phyloP scores from a whole-genome alignment of 2,329 filamentous ascomycete species.

The Ophiostoma ips region DNA sequence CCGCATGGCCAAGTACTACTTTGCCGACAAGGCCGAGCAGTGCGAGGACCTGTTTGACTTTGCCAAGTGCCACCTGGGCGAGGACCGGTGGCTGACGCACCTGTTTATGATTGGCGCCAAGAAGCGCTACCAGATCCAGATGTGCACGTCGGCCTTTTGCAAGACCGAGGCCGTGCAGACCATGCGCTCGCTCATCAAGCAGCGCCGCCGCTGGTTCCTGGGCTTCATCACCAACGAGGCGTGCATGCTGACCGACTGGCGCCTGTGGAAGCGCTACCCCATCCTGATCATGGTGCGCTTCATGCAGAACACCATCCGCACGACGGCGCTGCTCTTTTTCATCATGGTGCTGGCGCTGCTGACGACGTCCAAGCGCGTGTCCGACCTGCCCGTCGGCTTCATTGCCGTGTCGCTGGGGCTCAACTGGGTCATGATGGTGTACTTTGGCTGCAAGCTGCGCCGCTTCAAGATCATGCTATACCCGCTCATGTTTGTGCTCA shows the following conservation, averaged over 20 bases:
- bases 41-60: constrained; percentile 95
- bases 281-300: constrained; percentile 76
- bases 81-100: constrained; percentile 94
- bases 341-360: constrained; percentile 80
- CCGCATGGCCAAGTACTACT: constrained; percentile 96
- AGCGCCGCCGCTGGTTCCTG: constrained; percentile 89
- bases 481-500: constrained; percentile 86
- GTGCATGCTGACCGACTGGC: constrained; percentile 91
- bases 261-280: constrained; percentile 84
- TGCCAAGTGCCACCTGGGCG: constrained; percentile 85
- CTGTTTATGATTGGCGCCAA: constrained; percentile 97
- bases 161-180: constrained; percentile 95
- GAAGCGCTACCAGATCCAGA: constrained; percentile 87
- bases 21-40: constrained; percentile 89
- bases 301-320: constrained; percentile 92
- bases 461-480: constrained; percentile 93
- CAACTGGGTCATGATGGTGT: constrained; percentile 92
- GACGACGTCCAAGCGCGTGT: constrained; percentile 65
- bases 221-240: constrained; percentile 97
- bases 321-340: constrained; percentile 85
- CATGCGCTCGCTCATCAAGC: constrained; percentile 74
- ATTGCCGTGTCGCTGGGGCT: constrained; percentile 84
- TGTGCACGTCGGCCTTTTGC: constrained; percentile 96
- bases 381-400: constrained; percentile 78
- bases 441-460: constrained; percentile 76